Conservation (phyloP, 1,284 basidiomycete species). For the Sutorius eximius region DNA sequence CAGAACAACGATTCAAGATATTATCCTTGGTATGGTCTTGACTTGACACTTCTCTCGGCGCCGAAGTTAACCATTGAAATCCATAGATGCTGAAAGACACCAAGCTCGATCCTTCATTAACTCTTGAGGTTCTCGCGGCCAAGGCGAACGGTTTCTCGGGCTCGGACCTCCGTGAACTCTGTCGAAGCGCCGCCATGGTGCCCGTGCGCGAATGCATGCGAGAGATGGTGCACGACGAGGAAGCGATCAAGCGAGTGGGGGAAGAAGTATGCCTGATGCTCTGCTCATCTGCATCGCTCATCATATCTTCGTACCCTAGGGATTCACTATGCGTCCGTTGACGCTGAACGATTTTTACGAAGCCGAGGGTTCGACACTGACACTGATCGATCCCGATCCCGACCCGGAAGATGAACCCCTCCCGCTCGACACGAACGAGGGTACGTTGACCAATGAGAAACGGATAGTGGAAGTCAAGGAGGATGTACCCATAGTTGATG, state of each 20-base stretch:
- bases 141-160: constrained; percentile 83
- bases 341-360: constrained; percentile 69
- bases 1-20: constrained; percentile 85
- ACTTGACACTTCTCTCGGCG: neutral
- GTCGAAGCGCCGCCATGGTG: constrained; percentile 88
- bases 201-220: constrained; percentile 88
- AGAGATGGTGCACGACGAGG: constrained; percentile 52
- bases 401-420: constrained; percentile 34
- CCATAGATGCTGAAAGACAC: constrained; percentile 85
- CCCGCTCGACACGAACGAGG: constrained; percentile 4
- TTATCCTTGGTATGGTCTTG: constrained; percentile 67
- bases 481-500: neutral
- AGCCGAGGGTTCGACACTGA: constrained; percentile 49
- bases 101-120: constrained; percentile 64
- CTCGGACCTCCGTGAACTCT: constrained; percentile 93
- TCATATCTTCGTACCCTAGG: constrained; percentile 42
- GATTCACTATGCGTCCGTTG: constrained; percentile 73
- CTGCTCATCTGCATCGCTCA: neutral
- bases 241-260: constrained; percentile 53
- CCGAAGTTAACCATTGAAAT: neutral
- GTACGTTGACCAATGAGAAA: neutral
- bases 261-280: constrained; percentile 47
- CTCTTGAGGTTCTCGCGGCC: constrained; percentile 66
- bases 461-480: constrained; percentile 1
- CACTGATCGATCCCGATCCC: constrained; percentile 25